Conservation (phyloP, 2,329 filamentous ascomycete genomes). For the Aureobasidium sp. region DNA sequence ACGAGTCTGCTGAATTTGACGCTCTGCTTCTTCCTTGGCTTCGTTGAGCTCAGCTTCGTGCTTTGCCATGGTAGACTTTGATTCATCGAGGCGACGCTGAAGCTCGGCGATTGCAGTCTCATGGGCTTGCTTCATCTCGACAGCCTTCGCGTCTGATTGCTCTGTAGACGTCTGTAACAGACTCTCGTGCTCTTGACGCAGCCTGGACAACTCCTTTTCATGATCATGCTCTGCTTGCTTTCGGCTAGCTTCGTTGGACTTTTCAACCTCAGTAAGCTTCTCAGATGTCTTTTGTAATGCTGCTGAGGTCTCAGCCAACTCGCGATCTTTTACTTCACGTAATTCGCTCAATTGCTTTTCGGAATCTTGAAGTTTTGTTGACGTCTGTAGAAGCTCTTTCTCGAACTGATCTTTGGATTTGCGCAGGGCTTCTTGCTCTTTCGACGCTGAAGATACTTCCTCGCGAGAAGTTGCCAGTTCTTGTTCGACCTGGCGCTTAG, state of each 20-base stretch:
- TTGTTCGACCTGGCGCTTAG: not conserved
- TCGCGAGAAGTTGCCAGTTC: not conserved
- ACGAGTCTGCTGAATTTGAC: not conserved
- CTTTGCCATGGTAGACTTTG: not conserved
- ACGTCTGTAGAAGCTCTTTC: not conserved
- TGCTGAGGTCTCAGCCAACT: not conserved
- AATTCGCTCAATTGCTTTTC: not conserved
- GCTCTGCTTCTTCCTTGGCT: conserved; percentile 1
- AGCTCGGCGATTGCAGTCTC: not conserved
- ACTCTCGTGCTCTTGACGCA: not conserved
- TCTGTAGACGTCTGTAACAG: not conserved
- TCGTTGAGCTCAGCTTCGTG: conserved; percentile 3
- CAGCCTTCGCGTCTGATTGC: not conserved
- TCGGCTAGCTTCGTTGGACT: not conserved
- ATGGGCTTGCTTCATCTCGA: not conserved
- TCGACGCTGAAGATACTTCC: not conserved
- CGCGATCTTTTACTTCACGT: conserved; percentile 7
- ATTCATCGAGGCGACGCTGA: not conserved
- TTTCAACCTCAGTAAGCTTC: conserved; percentile 10
- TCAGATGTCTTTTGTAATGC: not conserved
- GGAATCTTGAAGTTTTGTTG: not conserved
- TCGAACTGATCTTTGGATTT: conserved; percentile 3
- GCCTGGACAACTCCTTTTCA: not conserved
- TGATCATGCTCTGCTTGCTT: not conserved
- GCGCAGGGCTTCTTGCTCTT: conserved; percentile 1